Percentiles rank a stretch among this genome's conserved stretches.
phyloP scores from a whole-genome alignment of 768 basidiomycete species.

The Dentipellis fragilis region DNA sequence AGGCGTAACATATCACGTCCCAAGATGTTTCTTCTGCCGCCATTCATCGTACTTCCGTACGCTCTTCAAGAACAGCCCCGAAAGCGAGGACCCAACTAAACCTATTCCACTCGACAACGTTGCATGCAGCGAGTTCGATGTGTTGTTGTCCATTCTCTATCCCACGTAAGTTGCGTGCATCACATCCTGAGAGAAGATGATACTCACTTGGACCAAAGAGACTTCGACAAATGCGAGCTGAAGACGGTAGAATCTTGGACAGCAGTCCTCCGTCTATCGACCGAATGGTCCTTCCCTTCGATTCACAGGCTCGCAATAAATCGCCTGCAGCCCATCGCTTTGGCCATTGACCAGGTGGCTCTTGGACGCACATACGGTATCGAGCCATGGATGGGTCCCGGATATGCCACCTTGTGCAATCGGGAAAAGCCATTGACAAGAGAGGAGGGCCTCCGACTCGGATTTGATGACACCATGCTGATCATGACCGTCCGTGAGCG shows the following conservation, averaged over 20 bases:
- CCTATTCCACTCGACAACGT: not conserved
- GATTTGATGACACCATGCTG: not conserved
- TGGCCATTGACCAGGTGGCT: slow-evolving; percentile 3
- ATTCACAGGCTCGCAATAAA: slow-evolving; percentile 10
- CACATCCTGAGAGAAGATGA: too few species aligned
- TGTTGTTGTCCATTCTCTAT: not conserved
- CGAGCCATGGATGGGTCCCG: slow-evolving; percentile 7
- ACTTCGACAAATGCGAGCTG: not conserved
- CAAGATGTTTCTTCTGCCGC: slow-evolving; percentile 2
- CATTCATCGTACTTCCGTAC: slow-evolving; percentile 6
- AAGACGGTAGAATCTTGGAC: slow-evolving; percentile 14
- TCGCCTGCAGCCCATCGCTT: not conserved
- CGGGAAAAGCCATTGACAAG: slow-evolving; percentile 4
- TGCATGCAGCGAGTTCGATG: not conserved
- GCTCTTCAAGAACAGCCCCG: not conserved
- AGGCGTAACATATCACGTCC: slow-evolving; percentile 1
- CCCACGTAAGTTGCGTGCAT: not conserved
- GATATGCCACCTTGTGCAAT: slow-evolving; percentile 5
- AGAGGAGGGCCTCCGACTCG: not conserved
- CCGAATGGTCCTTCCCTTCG: slow-evolving; percentile 20
- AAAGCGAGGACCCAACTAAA: not conserved
- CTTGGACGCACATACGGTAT: slow-evolving; percentile 12
- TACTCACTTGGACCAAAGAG: not conserved
- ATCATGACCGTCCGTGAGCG: too few species aligned
- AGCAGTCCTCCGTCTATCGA: slow-evolving; percentile 15